Evolutionary conservation across 345 rosid genomes (phyloP).

Genomic region (Turritis glabra): DNA sequence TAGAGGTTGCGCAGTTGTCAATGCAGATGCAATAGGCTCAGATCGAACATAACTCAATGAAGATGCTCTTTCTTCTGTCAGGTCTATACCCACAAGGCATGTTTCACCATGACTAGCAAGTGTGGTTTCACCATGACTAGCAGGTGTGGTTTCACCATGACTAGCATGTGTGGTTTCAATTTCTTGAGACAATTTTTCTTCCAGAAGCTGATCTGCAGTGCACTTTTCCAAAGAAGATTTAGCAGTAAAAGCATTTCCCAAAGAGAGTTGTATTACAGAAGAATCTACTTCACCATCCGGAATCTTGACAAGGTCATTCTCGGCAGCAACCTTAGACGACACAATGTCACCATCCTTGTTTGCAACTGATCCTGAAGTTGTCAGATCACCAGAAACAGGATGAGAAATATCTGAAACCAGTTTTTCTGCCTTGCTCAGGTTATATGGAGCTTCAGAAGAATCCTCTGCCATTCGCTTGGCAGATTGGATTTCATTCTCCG

Average conservation of each 20-base stretch:
- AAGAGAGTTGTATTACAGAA: slow-evolving; percentile 13
- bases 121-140: slow-evolving; percentile 13
- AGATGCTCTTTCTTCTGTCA: slow-evolving; percentile 6
- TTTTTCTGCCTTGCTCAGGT: slow-evolving; percentile 16
- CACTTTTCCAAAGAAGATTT: slow-evolving; percentile 19
- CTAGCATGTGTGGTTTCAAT: slow-evolving; percentile 3
- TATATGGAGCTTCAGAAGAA: slow-evolving; percentile 18
- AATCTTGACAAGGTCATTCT: slow-evolving; percentile 14
- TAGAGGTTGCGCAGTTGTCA: slow-evolving; percentile 26
- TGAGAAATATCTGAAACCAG: slow-evolving; percentile 21
- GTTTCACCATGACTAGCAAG: slow-evolving; percentile 12
- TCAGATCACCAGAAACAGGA: slow-evolving; percentile 18
- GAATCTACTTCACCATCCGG: slow-evolving; percentile 21
- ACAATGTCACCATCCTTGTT: slow-evolving; percentile 18
- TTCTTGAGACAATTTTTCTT: slow-evolving; percentile 7
- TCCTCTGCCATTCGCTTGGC: slow-evolving; percentile 9
- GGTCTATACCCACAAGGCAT: slow-evolving; percentile 3
- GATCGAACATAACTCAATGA: slow-evolving; percentile 1
- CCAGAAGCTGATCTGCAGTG: slow-evolving; percentile 16
- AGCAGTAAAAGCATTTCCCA: background rate
- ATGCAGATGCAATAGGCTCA: slow-evolving; percentile 23
- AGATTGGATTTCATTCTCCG: slow-evolving; percentile 16
- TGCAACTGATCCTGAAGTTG: slow-evolving; percentile 23
- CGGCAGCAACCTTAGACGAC: slow-evolving; percentile 8
- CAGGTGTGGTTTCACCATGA: too few relatives aligned